Evolutionary conservation across 805 yeast genomes (phyloP).

Genomic region (Hanseniaspora pseudoguilliermondii): DNA sequence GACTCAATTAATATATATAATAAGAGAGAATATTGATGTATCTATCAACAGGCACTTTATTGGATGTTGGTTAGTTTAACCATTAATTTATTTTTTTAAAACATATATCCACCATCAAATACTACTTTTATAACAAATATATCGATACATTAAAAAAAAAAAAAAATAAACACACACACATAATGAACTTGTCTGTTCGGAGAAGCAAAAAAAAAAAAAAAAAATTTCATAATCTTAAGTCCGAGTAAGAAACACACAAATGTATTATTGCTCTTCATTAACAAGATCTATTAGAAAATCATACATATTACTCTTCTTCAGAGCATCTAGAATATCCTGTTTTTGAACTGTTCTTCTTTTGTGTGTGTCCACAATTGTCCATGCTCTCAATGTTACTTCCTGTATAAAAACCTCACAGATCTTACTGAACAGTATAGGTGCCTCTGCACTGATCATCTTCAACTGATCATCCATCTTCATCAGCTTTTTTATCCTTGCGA

Average conservation of each 20-base stretch:
- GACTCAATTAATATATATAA: too few relatives aligned
- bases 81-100: too few relatives aligned
- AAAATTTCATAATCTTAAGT: constrained; percentile 24
- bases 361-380: constrained; percentile 97
- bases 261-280: constrained; percentile 18
- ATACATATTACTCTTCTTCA: constrained; percentile 91
- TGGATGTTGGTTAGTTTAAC: too few relatives aligned
- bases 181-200: too few relatives aligned
- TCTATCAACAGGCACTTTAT: too few relatives aligned
- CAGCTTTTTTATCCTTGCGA: constrained; percentile 91
- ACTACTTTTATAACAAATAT: too few relatives aligned
- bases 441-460: constrained; percentile 95
- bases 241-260: constrained; percentile 22
- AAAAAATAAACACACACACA: too few relatives aligned
- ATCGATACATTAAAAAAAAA: too few relatives aligned
- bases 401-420: constrained; percentile 97
- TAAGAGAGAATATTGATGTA: too few relatives aligned
- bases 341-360: constrained; percentile 89
- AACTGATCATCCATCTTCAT: constrained; percentile 98
- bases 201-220: neutral
- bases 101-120: too few relatives aligned
- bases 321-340: constrained; percentile 87
- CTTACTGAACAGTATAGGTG: constrained; percentile 92
- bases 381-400: constrained; percentile 94
- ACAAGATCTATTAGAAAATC: constrained; percentile 93